Evolutionary conservation across 768 basidiomycete species (phyloP), one percentile per base, ranked within the genome.

Genomic region (Gyrodon lividus): DNA sequence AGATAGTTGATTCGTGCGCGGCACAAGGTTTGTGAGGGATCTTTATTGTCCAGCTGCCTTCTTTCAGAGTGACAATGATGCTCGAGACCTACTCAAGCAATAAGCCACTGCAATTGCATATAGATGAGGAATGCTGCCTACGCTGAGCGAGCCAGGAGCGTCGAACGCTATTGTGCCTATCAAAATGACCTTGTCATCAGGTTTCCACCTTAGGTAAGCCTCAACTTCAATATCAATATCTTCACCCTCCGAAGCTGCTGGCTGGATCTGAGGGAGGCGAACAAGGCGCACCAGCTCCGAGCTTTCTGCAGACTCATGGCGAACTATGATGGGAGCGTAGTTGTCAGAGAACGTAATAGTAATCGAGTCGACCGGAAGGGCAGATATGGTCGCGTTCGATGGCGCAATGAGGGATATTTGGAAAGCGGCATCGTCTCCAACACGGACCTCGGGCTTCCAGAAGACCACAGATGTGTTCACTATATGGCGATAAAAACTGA

Each of bases 401-500:
- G 83, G 81, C 0, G 87, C 79, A 2, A 74, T 68, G 26, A 97
- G 63, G 7, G 76, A 72, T 7, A 97, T 59, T 65, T 98, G 94
- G 68, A 92, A 97, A 0, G 89, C 80, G 0, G 79, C 80, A 3
- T 71, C 64, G 54, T 84, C 79, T 9, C 75, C 79, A 5, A 94
- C 77, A 46, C 77, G 75, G 22, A 83, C 79, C 51, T 83, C 77
- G 0, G 78, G 54, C 7, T 76, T 65, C 87, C 90, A 94, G 67
- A 97, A 98, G 0, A 83, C 76, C 4, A 85, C 70, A 26, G 71
- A 74, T 0, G 82, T 77, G 33, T 83, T 74, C 53, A 94, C 92
- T 94, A 51, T 2, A 52, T 49, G 5, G 37, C 6, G 23, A 60
- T 33, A 48, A 50, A 13, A 39, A 52, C 33, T 51, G 41, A 23